These are phyloP conservation scores for Sugiyamaella castrensis DNA, from an alignment of 1,139 yeast species.

Conservation along the genomic window DNA sequence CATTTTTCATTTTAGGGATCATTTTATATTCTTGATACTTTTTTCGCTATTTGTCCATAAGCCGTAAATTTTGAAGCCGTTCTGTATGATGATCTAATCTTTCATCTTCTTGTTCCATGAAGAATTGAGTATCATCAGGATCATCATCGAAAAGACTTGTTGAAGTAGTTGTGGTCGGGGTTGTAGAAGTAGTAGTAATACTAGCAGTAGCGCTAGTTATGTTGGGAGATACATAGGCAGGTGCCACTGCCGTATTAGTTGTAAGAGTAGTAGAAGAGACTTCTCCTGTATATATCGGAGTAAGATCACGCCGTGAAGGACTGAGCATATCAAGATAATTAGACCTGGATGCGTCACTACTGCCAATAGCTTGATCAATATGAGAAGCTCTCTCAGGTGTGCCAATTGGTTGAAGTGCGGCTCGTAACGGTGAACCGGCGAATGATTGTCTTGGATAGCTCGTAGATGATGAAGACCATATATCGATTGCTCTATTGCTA, in stretches of 20 bases:
- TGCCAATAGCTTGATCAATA: conserved; percentile 2
- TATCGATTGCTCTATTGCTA: conserved; percentile 6
- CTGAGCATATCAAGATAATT: conserved; percentile 8
- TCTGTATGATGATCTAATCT: conserved; percentile 16
- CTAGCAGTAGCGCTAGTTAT: neutral
- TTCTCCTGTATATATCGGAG: conserved; percentile 1
- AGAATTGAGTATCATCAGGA: conserved; percentile 29
- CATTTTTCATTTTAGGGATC: no score
- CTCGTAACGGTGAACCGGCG: conserved; percentile 12
- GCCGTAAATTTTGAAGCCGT: conserved; percentile 9
- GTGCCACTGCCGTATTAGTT: conserved; percentile 3
- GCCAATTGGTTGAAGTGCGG: conserved; percentile 18
- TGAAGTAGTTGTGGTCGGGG: conserved; percentile 1
- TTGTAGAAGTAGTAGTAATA: neutral
- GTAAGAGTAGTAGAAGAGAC: neutral
- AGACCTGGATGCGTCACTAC: conserved; percentile 3
- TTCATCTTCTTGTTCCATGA: conserved; percentile 25
- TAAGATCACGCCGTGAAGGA: conserved; percentile 7
- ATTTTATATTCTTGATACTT: no score
- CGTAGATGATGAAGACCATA: conserved; percentile 13
- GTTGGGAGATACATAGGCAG: neutral
- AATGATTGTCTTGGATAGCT: conserved; percentile 16
- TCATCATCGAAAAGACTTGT: conserved; percentile 18
- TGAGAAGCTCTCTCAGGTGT: conserved; percentile 19
- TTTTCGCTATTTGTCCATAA: conserved; percentile 8